Evolutionary conservation across 2,329 filamentous ascomycete genomes (phyloP), one percentile per base, ranked within the genome.

Genomic region (Epichloe festucae): DNA sequence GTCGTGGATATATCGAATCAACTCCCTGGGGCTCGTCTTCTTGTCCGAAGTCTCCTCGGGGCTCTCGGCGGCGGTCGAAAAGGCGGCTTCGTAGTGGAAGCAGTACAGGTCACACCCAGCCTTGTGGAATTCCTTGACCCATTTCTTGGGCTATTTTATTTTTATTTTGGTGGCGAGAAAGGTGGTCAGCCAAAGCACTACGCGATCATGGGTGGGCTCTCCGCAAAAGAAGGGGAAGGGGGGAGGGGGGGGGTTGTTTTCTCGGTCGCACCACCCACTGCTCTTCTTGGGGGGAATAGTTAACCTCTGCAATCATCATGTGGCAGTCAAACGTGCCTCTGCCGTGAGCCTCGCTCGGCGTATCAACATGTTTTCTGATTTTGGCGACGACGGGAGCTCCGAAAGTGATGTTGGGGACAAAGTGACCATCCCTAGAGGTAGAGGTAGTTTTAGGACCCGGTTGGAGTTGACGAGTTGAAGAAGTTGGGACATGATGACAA

Each of bases 221-320:
- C 8, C 27, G 27, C 27, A 31, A 7, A 38, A 10, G 17, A 2
- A 2, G 17, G 17, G 17, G 17, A 17, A 2, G 17, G 21, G 31
- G n/a, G 23, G 31, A 14, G 23, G 19, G 19, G 19, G 17, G 17
- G 17, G 17, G 17, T 17, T 17, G 5, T 6, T 14, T 14, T 5
- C 23, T 38, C n/a, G 12, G 3, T n/a, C 35, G 23, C 47, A 40
- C 39, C 35, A 21, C 34, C 39, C 35, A 21, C 34, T 40, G 14
- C 40, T 51, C 34, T 21, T 19, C n/a, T 27, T 2, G 10, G 14
- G 35, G 6, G 14, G 35, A 23, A 40, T 19, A 21, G 36, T 60
- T 76, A 91, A 91, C 88, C 85, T 98, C 91, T 62, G 89, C 83
- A 65, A 98, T 95, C 93, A 98, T 98, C 93, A 98, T 97, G 72